A percentile compares a stretch with the other conserved stretches of the same genome.
phyloP scores from a whole-genome alignment of 2,329 filamentous ascomycete species.

The Shiraia bambusicola region DNA sequence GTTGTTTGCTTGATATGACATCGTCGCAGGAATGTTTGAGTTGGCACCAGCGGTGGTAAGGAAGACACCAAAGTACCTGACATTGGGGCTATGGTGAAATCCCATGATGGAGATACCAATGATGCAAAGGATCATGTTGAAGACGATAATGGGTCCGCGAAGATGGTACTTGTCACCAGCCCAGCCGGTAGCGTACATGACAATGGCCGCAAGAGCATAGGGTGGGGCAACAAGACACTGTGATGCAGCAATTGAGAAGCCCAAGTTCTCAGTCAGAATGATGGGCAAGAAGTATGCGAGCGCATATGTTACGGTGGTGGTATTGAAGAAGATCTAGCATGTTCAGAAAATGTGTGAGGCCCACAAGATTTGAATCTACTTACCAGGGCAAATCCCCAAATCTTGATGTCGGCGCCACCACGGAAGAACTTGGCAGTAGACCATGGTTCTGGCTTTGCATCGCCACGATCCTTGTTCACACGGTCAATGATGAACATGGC shows the following conservation, averaged over 20 bases:
- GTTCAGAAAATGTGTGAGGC: conserved; percentile 12
- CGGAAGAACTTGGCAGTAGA: conserved; percentile 51
- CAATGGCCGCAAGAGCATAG: conserved; percentile 39
- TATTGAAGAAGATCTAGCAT: conserved; percentile 55
- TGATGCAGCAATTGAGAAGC: conserved; percentile 62
- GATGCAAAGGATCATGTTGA: conserved; percentile 66
- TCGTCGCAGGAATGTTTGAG: conserved; percentile 71
- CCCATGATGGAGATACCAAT: conserved; percentile 74
- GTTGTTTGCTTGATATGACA: conserved; percentile 86
- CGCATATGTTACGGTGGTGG: conserved; percentile 72
- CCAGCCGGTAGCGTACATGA: conserved; percentile 59
- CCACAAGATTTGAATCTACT: conserved; percentile 2
- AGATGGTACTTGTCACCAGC: conserved; percentile 66
- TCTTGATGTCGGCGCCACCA: conserved; percentile 53
- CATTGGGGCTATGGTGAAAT: conserved; percentile 57
- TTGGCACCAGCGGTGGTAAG: conserved; percentile 75
- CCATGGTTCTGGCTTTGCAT: conserved; percentile 54
- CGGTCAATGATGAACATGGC: conserved; percentile 53
- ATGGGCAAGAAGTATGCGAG: conserved; percentile 79
- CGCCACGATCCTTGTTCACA: conserved; percentile 56
- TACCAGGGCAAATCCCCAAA: conserved; percentile 56
- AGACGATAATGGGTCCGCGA: conserved; percentile 65
- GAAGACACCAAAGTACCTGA: conserved; percentile 73
- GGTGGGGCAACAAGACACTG: conserved; percentile 68
- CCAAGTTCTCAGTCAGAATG: conserved; percentile 64